Percentiles rank a stretch among this genome's conserved stretches.
phyloP scores from a whole-genome alignment of 2,329 filamentous ascomycete species.

The Achaetomium macrosporum region DNA sequence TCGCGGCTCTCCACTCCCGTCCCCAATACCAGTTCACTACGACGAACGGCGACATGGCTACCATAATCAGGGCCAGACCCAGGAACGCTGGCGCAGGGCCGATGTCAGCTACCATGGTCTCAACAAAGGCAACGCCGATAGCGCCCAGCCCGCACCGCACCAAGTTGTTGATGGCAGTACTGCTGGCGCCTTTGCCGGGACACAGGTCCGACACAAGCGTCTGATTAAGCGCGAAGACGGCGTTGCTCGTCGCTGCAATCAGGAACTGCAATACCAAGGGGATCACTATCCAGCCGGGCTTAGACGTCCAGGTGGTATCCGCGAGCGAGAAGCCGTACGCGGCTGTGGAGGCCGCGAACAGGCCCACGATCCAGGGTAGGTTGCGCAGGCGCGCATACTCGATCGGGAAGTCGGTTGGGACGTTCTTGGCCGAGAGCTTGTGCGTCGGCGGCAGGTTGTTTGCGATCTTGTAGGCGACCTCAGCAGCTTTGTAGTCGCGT shows the following conservation, averaged over 20 bases:
- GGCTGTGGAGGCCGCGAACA: background rate
- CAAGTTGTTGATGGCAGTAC: constrained; percentile 1
- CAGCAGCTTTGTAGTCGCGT: constrained; percentile 2
- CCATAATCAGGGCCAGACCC: background rate
- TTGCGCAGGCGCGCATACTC: background rate
- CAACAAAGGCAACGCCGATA: background rate
- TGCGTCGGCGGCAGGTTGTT: background rate
- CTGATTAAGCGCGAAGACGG: constrained; percentile 1
- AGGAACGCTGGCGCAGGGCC: constrained; percentile 1
- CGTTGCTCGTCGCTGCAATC: constrained; percentile 1
- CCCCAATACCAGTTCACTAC: constrained; percentile 3
- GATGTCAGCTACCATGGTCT: background rate
- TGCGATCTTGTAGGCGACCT: background rate
- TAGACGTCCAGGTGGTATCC: background rate
- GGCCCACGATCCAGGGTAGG: background rate
- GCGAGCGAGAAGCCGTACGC: constrained; percentile 3
- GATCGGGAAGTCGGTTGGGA: constrained; percentile 2
- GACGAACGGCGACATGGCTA: background rate
- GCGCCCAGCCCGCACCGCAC: constrained; percentile 2
- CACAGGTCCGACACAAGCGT: constrained; percentile 2
- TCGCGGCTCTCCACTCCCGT: background rate
- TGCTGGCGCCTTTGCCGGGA: background rate
- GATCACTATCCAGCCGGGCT: background rate
- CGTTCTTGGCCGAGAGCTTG: background rate
- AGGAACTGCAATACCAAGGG: constrained; percentile 2